Base-by-base conservation (phyloP, 2,329 filamentous ascomycete species). In the Madurella fahalii region DNA sequence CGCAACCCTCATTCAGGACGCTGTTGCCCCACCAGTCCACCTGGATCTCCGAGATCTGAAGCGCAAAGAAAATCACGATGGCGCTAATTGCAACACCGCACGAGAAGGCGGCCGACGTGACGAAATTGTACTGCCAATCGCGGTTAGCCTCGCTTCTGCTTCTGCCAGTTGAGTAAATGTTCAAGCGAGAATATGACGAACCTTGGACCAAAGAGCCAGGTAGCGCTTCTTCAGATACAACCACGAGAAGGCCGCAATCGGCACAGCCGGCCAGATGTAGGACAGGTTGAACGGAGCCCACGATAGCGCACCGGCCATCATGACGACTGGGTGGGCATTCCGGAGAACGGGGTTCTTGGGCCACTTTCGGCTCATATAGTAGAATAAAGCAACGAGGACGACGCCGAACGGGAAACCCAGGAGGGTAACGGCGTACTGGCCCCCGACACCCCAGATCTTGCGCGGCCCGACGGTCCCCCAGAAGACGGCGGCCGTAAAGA, bases 391-490 rank as follows among this genome's bases (percentile, higher is more conserved):
- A 0, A 71, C 70, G 2, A 79, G 63, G 5, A 72, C 49, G 2
- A 76, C 65, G 12, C 79, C 79, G 8, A 80, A 62, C 2, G 77
- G 77, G 60, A 81, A 82, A 2, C 77, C 78, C 9, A 77, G 61
- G 31, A 81, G 64, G 0, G 76, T 72, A 47, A 72, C 67, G 2
- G 71, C 74, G 65, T 82, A 82, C 52, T 74, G 72, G 8, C 77
- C 76, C 9, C 72, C 65, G 17, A 68, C 67, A 2, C 78, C 77
- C 58, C 78, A 82, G 31, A 73, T 58, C 40, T 78, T 74, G n/a
- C 69, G 64, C 0, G 80, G 79, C 0, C 80, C 83, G 52, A 86
- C 82, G 16, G 82, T 73, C 54, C 83, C 83, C 82, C 82, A 84
- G 52, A 83, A 77, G 5, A 84, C 74, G 17, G 78, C 81, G 25